Evolutionary conservation across 345 rosid genomes (phyloP).

Genomic region (Dipteronia dyeriana): DNA sequence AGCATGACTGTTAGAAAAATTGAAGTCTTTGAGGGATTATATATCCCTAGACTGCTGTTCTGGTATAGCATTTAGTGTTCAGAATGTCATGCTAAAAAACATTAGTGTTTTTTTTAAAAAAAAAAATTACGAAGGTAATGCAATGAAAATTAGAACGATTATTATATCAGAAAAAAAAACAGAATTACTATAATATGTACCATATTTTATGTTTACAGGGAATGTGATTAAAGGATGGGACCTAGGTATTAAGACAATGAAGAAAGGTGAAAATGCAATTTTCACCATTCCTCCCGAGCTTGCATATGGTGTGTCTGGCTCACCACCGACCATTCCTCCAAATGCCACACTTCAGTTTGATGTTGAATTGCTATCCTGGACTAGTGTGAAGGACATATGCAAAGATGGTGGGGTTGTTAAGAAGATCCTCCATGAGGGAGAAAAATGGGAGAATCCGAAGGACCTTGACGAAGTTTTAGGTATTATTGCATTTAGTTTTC

Average conservation of each 20-base stretch:
- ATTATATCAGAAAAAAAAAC: too few species aligned
- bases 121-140: not conserved
- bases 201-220: conserved; percentile 39
- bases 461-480: conserved; percentile 84
- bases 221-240: conserved; percentile 99
- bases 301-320: conserved; percentile 87
- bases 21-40: not conserved
- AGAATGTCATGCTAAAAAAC: not conserved
- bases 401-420: conserved; percentile 85
- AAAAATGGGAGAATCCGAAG: conserved; percentile 82
- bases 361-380: conserved; percentile 78
- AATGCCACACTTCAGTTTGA: conserved; percentile 86
- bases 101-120: not conserved
- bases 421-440: conserved; percentile 65
- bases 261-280: conserved; percentile 84
- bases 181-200: not conserved
- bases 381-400: conserved; percentile 80
- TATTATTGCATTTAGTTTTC: conserved; percentile 8
- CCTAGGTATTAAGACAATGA: conserved; percentile 93
- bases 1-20: not conserved
- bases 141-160: not conserved
- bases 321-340: conserved; percentile 89
- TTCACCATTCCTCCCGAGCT: conserved; percentile 83
- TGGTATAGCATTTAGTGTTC: not conserved
- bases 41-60: not conserved